Evolutionary conservation across 352 stramenopile species (phyloP), one percentile per base, ranked within the genome.

Genomic region (Globisporangium abappressorium): DNA sequence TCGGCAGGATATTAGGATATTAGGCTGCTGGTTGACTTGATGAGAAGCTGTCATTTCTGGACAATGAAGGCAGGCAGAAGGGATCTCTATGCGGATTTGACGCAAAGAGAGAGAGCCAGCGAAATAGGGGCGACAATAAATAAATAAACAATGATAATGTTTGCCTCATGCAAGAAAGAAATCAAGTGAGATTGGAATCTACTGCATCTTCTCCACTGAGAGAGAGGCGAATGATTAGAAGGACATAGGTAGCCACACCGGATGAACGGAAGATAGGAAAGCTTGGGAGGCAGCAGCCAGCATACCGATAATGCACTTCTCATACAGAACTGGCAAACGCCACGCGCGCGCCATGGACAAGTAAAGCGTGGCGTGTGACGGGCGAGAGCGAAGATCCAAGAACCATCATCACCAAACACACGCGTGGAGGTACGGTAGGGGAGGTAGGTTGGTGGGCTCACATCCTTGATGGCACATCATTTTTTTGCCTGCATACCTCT

Each of bases 401-500:
- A 14, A 14, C 14, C 38, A 14, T 46, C 43, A 51, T 51, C 43
- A 51, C 43, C 7, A 51, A 51, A n/a, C 18, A 51, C 8, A 49
- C 9, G 12, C 41, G 15, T 22, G 41, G 41, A 49, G 41, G 41
- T 49, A 49, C 15, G 41, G 12, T n/a, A 8, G 18, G 34, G 7
- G n/a, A 1, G 7, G 43, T 22, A 12, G 43, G 43, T 51, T 11
- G 18, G 43, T 24, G 18, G 18, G 18, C 18, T 51, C 43, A 51
- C 43, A 51, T 51, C 43, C 18, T 22, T 51, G 43, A 51, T 51
- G 43, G 43, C 43, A 51, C 43, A 51, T 51, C 43, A 51, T 51
- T 24, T 51, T 51, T 51, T 5, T 2, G 5, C 18, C 3, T 24
- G 18, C 43, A n/a, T 51, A 2, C 43, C 43, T 24, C 18, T 51